A percentile compares a stretch with the other conserved stretches of the same genome.
Conservation (phyloP, 345 rosid genomes). For the sweet orange (Citrus sinensis) region DNA sequence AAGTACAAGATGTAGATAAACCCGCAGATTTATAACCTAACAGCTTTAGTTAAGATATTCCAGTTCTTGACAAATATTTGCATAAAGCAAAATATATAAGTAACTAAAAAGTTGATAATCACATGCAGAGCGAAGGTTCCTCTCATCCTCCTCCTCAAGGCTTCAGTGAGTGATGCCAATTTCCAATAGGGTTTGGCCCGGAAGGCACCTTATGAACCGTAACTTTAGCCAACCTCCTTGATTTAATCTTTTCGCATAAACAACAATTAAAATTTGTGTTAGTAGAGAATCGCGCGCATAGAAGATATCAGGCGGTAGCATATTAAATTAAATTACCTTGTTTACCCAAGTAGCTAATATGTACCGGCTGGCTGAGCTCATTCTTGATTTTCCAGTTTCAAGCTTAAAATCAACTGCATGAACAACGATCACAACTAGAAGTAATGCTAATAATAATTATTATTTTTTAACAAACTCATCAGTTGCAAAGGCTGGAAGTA, state of each 20-base stretch:
- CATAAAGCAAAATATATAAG: background rate
- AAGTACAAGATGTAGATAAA: background rate
- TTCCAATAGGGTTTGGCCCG: conserved; percentile 40
- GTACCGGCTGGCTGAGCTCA: background rate
- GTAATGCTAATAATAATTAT: too few relatives aligned
- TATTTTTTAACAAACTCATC: background rate
- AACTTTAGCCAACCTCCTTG: background rate
- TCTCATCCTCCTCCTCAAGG: background rate
- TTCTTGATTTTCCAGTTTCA: conserved; percentile 1
- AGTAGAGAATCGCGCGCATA: background rate
- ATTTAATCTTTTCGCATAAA: background rate
- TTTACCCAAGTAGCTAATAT: conserved; percentile 17
- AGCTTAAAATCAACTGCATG: conserved; percentile 8
- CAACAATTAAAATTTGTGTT: background rate
- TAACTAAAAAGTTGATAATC: background rate
- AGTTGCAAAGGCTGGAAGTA: background rate
- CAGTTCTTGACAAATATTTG: background rate
- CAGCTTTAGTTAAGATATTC: background rate
- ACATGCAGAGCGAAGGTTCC: background rate
- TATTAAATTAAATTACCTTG: background rate
- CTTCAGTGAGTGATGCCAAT: conserved; percentile 20
- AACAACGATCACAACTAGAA: background rate
- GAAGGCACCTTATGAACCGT: conserved; percentile 27
- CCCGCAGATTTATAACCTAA: background rate
- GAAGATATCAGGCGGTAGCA: too few relatives aligned